phyloP scores from a whole-genome alignment of 305 asterid genomes.

The Rubia tinctorum region DNA sequence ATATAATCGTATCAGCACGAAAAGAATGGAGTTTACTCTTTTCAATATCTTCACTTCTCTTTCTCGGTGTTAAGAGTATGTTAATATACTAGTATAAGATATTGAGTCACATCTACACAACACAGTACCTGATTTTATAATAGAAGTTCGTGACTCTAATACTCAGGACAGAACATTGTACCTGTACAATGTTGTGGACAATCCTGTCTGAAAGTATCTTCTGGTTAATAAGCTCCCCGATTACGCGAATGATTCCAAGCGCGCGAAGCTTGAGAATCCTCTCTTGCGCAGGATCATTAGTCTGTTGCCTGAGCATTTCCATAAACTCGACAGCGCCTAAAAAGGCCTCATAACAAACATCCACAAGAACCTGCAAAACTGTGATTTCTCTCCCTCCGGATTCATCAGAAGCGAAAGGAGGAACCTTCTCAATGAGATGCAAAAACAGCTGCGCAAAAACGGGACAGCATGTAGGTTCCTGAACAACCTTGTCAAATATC shows the following conservation, averaged over 20 bases:
- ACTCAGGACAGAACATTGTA: conserved; percentile 16
- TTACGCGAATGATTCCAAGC: conserved; percentile 87
- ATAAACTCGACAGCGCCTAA: conserved; percentile 78
- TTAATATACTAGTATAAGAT: too few species aligned
- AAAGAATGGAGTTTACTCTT: not conserved
- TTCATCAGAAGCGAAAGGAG: conserved; percentile 80
- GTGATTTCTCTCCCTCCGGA: conserved; percentile 82
- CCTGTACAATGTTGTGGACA: conserved; percentile 93
- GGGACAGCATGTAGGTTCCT: conserved; percentile 92
- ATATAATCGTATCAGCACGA: not conserved
- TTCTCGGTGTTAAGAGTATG: too few species aligned
- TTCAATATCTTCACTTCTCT: too few species aligned
- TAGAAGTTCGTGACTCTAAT: too few species aligned
- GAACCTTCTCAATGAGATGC: conserved; percentile 70
- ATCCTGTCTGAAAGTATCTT: conserved; percentile 86
- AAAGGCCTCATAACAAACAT: conserved; percentile 86
- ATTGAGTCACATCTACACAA: too few species aligned
- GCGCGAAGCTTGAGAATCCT: conserved; percentile 70
- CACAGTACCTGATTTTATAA: too few species aligned
- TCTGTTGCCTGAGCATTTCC: conserved; percentile 71
- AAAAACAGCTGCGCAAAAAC: conserved; percentile 90
- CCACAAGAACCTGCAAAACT: conserved; percentile 71
- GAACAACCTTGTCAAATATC: conserved; percentile 92
- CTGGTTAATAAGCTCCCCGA: conserved; percentile 94
- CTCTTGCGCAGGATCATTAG: conserved; percentile 67